Conservation (phyloP, 106 monocot genomes). For the Vanilla planifolia region DNA sequence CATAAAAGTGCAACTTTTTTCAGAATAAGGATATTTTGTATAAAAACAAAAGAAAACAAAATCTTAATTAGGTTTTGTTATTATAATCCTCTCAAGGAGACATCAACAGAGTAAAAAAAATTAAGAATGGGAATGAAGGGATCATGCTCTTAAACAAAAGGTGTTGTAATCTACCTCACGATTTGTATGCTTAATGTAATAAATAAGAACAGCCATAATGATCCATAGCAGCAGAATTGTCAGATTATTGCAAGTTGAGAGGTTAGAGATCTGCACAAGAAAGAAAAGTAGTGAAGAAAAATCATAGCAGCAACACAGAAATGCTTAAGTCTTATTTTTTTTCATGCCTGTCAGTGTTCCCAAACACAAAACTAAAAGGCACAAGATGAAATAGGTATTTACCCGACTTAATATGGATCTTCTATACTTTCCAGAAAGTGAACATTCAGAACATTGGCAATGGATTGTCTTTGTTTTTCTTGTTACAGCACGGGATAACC, state of each 20-base stretch:
- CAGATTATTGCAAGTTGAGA: conserved; percentile 73
- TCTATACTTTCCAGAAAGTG: conserved; percentile 64
- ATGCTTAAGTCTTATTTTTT: not conserved
- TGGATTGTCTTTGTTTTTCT: conserved; percentile 57
- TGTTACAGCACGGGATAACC: conserved; percentile 39
- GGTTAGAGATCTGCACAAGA: conserved; percentile 78
- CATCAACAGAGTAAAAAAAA: not conserved
- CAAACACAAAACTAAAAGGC: not conserved
- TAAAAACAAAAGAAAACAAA: too few relatives aligned
- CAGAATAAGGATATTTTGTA: too few relatives aligned
- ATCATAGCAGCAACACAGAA: not conserved
- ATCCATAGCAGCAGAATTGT: conserved; percentile 78
- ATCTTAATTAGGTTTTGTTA: too few relatives aligned
- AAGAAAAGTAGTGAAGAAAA: not conserved
- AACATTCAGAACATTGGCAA: conserved; percentile 65
- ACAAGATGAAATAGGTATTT: not conserved
- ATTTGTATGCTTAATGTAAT: conserved; percentile 70
- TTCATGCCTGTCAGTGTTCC: not conserved
- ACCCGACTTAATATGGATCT: conserved; percentile 79
- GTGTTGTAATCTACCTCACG: conserved; percentile 47
- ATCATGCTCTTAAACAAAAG: not conserved
- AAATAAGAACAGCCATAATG: conserved; percentile 69
- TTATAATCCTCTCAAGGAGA: too few relatives aligned
- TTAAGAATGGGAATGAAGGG: too few relatives aligned
- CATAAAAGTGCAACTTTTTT: too few relatives aligned